phyloP scores from a whole-genome alignment of 768 basidiomycete genomes.

The Boletales sp. region DNA sequence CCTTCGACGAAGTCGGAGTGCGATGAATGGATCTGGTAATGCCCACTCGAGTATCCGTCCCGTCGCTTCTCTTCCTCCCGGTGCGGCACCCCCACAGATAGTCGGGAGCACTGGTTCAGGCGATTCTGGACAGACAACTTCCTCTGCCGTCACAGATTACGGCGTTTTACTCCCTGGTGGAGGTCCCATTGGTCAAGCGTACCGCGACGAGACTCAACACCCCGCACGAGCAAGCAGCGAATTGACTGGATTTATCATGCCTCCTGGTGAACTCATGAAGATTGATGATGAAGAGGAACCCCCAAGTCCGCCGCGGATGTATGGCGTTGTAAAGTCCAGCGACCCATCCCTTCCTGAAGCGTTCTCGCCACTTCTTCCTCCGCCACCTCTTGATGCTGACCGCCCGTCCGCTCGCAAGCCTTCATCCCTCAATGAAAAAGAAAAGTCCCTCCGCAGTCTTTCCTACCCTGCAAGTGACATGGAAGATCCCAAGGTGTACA shows the following conservation, averaged over 20 bases:
- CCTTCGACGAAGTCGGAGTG: conserved; percentile 38
- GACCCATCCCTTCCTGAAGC: conserved; percentile 25
- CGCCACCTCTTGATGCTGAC: conserved; percentile 36
- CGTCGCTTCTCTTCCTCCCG: conserved; percentile 28
- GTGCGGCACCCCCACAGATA: conserved; percentile 30
- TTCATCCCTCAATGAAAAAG: conserved; percentile 29
- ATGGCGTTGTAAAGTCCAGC: conserved; percentile 18
- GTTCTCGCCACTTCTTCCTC: conserved; percentile 36
- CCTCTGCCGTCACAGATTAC: conserved; percentile 37
- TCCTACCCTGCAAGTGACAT: conserved; percentile 32
- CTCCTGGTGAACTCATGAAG: conserved; percentile 33
- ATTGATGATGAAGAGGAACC: conserved; percentile 34
- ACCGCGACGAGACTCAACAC: conserved; percentile 19
- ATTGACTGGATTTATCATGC: conserved; percentile 32
- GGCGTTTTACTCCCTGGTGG: conserved; percentile 30
- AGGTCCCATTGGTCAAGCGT: conserved; percentile 32
- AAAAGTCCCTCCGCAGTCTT: conserved; percentile 31
- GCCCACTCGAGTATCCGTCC: conserved; percentile 13
- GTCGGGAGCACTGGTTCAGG: conserved; percentile 40
- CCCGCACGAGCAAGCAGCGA: conserved; percentile 31
- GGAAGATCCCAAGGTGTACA: conserved; percentile 32
- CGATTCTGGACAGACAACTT: conserved; percentile 37
- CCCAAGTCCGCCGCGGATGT: conserved; percentile 27
- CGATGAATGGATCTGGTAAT: conserved; percentile 13
- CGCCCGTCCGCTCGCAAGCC: conserved; percentile 22